These are phyloP conservation scores for carrot (Daucus carota) DNA, from an alignment of 129 eudicot genomes.

Conservation along the genomic window DH1_v3.0 NC_030381.2:3347001-3347500, in stretches of 20 bases:
- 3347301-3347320: too few species aligned
- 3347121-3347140: slow-evolving; percentile 23
- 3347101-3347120: slow-evolving; percentile 13
- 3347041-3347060: slow-evolving; percentile 45
- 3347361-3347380: too few species aligned
- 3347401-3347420: neutral
- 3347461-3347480: neutral
- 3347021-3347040: slow-evolving; percentile 39
- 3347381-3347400: too few species aligned
- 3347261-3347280: too few species aligned
- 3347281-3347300: neutral
- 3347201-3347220: slow-evolving; percentile 4
- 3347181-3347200: neutral
- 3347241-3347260: slow-evolving; percentile 13
- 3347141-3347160: neutral
- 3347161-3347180: neutral
- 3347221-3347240: slow-evolving; percentile 19
- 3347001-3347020: slow-evolving; percentile 34
- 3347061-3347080: slow-evolving; percentile 74
- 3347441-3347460: neutral
- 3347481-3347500: neutral
- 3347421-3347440: neutral
- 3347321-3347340: too few species aligned
- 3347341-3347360: too few species aligned
- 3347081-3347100: slow-evolving; percentile 36